phyloP scores from a whole-genome alignment of 371 early-diverging fungal genomes.

The Parasitella parasitica region DNA sequence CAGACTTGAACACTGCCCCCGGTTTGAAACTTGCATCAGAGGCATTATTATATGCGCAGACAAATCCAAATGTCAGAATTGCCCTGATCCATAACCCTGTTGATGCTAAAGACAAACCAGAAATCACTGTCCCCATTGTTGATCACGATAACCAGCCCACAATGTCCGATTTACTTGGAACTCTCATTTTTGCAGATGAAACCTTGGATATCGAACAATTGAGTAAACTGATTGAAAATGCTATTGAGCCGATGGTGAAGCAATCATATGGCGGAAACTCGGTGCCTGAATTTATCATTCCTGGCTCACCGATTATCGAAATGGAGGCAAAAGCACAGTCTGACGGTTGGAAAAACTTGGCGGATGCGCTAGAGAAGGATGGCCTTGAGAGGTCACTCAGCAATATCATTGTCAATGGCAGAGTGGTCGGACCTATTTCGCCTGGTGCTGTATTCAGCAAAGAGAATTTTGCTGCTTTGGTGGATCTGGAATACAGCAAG shows the following conservation, averaged over 20 bases:
- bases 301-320: conserved; percentile 41
- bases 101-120: not conserved
- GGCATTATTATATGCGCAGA: conserved; percentile 44
- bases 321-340: conserved; percentile 10
- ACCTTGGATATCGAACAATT: not conserved
- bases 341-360: conserved; percentile 19
- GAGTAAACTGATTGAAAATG: not conserved
- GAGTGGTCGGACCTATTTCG: conserved; percentile 56
- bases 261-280: not conserved
- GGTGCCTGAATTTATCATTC: conserved; percentile 20
- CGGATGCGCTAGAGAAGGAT: conserved; percentile 8
- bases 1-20: conserved; percentile 53
- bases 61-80: conserved; percentile 37
- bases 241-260: not conserved
- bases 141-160: not conserved
- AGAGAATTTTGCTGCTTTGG: conserved; percentile 53
- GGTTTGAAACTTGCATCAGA: conserved; percentile 54
- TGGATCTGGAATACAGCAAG: conserved; percentile 40
- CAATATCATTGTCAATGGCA: conserved; percentile 39
- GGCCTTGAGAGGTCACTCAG: conserved; percentile 25
- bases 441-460: conserved; percentile 33
- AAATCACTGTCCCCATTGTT: not conserved
- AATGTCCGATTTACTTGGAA: conserved; percentile 11
- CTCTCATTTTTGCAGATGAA: not conserved
- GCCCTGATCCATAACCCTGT: conserved; percentile 46